phyloP scores from a whole-genome alignment of 805 yeast genomes.

The Candida pseudofarinosa region DNA sequence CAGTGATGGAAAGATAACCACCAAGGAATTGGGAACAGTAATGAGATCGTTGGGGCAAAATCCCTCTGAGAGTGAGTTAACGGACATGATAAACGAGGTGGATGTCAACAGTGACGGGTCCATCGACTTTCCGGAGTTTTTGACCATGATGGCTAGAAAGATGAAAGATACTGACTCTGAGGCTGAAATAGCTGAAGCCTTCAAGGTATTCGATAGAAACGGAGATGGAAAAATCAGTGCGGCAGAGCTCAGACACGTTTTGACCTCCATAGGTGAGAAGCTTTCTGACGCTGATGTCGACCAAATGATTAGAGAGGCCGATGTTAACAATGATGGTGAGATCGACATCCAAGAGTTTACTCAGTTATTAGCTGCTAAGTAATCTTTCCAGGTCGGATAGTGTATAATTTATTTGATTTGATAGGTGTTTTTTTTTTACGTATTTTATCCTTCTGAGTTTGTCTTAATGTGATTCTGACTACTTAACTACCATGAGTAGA shows the following conservation, averaged over 20 bases:
- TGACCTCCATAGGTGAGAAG: slow-evolving; percentile 96
- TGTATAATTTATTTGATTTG: background rate
- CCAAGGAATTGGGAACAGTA: slow-evolving; percentile 93
- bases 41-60: slow-evolving; percentile 99
- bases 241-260: slow-evolving; percentile 93
- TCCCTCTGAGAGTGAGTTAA: slow-evolving; percentile 92
- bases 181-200: slow-evolving; percentile 95
- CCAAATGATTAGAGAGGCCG: slow-evolving; percentile 95
- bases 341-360: slow-evolving; percentile 97
- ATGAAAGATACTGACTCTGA: slow-evolving; percentile 96
- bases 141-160: slow-evolving; percentile 51
- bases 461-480: background rate
- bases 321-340: slow-evolving; percentile 92
- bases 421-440: background rate
- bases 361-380: slow-evolving; percentile 76
- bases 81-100: slow-evolving; percentile 95
- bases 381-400: slow-evolving; percentile 9
- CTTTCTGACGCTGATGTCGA: slow-evolving; percentile 95
- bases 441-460: background rate
- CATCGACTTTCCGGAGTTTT: slow-evolving; percentile 46
- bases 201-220: slow-evolving; percentile 93
- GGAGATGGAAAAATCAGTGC: slow-evolving; percentile 97
- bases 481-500: background rate
- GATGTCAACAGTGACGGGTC: slow-evolving; percentile 92
- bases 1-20: slow-evolving; percentile 94